Conservation (phyloP, 2,329 filamentous ascomycete genomes). For the Leptoxyphium fumago region DNA sequence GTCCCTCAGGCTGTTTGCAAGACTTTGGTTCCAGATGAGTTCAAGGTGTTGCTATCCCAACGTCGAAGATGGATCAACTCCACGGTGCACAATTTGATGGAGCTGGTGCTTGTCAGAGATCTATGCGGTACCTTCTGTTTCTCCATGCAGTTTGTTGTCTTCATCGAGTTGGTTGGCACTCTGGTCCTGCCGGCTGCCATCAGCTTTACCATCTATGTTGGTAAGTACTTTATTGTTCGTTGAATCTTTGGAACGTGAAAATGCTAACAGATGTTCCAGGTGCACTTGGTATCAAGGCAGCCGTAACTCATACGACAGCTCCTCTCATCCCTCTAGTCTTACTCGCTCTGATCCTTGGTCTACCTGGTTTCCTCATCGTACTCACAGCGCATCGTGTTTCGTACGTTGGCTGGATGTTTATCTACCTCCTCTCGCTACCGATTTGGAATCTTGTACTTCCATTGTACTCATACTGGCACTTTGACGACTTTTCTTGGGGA, state of each 20-base stretch:
- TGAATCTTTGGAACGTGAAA: neutral
- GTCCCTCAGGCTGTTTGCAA: conserved; percentile 98
- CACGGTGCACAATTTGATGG: conserved; percentile 97
- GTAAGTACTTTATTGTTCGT: conserved; percentile 39
- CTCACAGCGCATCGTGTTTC: conserved; percentile 84
- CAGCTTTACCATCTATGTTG: conserved; percentile 89
- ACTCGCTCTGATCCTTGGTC: conserved; percentile 77
- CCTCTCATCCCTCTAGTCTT: conserved; percentile 86
- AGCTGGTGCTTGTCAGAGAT: conserved; percentile 86
- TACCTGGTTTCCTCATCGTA: conserved; percentile 82
- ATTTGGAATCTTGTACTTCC: conserved; percentile 97
- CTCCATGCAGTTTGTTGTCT: conserved; percentile 98
- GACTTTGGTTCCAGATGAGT: conserved; percentile 86
- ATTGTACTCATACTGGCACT: conserved; percentile 96
- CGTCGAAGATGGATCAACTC: conserved; percentile 98
- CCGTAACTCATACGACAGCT: conserved; percentile 40
- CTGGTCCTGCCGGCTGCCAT: conserved; percentile 92
- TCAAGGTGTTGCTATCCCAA: conserved; percentile 84
- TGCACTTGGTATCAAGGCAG: conserved; percentile 64
- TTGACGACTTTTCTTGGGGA: conserved; percentile 98
- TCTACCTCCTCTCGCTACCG: conserved; percentile 84
- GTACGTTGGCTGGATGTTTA: conserved; percentile 92
- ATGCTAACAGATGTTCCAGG: conserved; percentile 36
- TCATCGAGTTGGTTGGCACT: conserved; percentile 87
- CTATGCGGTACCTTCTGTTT: conserved; percentile 98